Evolutionary conservation across 2,329 filamentous ascomycete genomes (phyloP), one percentile per base, ranked within the genome.

Genomic region (Paracoccidioides lutzii): DNA sequence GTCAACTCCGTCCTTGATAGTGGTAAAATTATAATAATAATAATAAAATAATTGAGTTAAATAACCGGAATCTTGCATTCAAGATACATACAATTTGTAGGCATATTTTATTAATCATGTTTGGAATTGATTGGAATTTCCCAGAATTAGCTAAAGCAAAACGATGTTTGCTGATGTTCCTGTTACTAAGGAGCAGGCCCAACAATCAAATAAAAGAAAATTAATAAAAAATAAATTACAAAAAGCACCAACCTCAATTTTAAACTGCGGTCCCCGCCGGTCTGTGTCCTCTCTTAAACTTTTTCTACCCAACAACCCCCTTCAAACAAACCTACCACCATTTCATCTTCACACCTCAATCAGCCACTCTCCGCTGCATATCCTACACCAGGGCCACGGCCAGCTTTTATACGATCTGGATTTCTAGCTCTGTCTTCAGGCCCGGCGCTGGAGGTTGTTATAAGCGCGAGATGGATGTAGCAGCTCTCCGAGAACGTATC

Each of bases 401-500:
- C 54, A 37, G 12, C 35, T 41, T 40, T 22, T 45, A 41, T 22
- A 46, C 22, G n/a, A 32, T 42, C 10, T 35, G 43, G 38, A 15
- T 30, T 50, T 37, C 45, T 50, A 42, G 15, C 28, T 37, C 40
- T 33, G 32, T 63, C 60, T 61, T 64, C 60, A 60, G 63, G 61
- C 63, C 59, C 63, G 63, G 64, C 64, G 62, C 63, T 63, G 65
- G 66, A 66, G 69, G 63, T 59, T 62, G 61, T 62, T 61, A 61
- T 61, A 63, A 65, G 63, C 67, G 64, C 66, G 71, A 67, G 66
- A 83, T 83, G 81, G 81, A 83, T 71, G 79, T 80, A 66, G 73
- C 76, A 67, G 78, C 74, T 64, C 74, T 85, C 62, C 75, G 81
- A 70, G 78, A 78, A 72, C 79, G 81, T 67, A 83, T 85, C 66